Percentiles rank a stretch among this genome's conserved stretches.
These are phyloP conservation scores for Leishmania arabica DNA, from an alignment of 208 protist genomes.

Conservation along the genomic window DNA sequence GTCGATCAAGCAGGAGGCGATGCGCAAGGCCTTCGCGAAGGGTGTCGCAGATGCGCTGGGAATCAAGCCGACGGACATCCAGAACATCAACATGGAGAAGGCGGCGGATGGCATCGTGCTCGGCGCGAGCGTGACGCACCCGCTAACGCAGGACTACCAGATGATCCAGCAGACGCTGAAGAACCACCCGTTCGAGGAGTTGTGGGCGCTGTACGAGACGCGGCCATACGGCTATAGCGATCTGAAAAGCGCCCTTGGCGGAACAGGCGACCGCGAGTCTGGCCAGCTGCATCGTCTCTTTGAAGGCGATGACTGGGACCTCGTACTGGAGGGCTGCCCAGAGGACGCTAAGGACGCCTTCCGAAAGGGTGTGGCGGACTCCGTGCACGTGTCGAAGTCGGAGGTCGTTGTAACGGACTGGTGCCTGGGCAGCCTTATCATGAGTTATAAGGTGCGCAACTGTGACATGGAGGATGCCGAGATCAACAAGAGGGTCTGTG, in stretches of 20 bases:
- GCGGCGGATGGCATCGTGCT: not conserved
- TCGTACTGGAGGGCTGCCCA: conserved; percentile 32
- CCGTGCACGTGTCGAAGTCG: conserved; percentile 17
- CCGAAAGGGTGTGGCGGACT: conserved; percentile 29
- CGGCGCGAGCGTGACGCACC: conserved; percentile 31
- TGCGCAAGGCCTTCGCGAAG: conserved; percentile 39
- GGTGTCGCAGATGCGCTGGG: conserved; percentile 17
- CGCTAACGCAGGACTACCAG: conserved; percentile 25
- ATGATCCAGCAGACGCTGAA: conserved; percentile 41
- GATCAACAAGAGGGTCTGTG: conserved; percentile 34
- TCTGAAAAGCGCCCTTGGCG: conserved; percentile 14
- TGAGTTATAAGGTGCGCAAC: conserved; percentile 47
- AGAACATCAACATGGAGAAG: conserved; percentile 8
- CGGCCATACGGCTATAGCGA: not conserved
- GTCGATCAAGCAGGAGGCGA: conserved; percentile 21
- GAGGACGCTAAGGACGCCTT: conserved; percentile 40
- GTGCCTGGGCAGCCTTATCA: conserved; percentile 38
- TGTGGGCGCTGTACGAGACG: conserved; percentile 57
- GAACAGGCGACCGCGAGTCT: conserved; percentile 33
- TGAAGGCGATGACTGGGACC: conserved; percentile 60
- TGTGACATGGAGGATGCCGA: conserved; percentile 29
- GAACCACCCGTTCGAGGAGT: conserved; percentile 33
- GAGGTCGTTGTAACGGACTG: conserved; percentile 37
- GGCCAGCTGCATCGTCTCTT: conserved; percentile 43
- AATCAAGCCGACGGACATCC: conserved; percentile 14